Conservation (phyloP, 2,329 filamentous ascomycete genomes). For the Leptodontidium sp. region DNA sequence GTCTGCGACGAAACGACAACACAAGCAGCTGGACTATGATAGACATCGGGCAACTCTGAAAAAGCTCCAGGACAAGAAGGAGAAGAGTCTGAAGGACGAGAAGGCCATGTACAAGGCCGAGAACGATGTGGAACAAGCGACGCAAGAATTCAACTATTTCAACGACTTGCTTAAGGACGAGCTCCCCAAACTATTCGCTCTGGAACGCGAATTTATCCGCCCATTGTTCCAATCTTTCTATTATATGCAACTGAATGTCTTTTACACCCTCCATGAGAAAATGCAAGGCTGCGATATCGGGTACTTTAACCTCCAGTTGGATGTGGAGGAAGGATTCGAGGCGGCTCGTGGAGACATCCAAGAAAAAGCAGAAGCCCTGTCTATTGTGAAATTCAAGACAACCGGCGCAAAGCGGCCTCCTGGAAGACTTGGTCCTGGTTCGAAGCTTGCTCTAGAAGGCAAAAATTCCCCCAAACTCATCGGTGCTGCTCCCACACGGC, state of each 20-base stretch:
- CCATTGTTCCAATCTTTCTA: slow-evolving; percentile 99
- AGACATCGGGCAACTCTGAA: slow-evolving; percentile 84
- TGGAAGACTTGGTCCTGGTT: slow-evolving; percentile 38
- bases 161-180: slow-evolving; percentile 97
- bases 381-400: slow-evolving; percentile 91
- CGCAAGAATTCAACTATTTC: slow-evolving; percentile 97
- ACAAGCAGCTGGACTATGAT: slow-evolving; percentile 97
- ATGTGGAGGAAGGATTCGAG: slow-evolving; percentile 91
- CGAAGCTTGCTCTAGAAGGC: slow-evolving; percentile 45
- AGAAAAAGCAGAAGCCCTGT: slow-evolving; percentile 81
- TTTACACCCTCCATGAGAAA: slow-evolving; percentile 96
- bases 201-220: slow-evolving; percentile 94
- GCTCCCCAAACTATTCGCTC: slow-evolving; percentile 85
- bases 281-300: slow-evolving; percentile 98
- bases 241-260: slow-evolving; percentile 99
- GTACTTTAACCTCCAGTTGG: slow-evolving; percentile 92
- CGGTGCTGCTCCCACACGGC: slow-evolving; percentile 47
- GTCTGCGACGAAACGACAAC: slow-evolving; percentile 85
- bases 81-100: slow-evolving; percentile 94
- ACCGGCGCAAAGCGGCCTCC: slow-evolving; percentile 69
- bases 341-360: slow-evolving; percentile 89
- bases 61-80: slow-evolving; percentile 97
- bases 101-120: slow-evolving; percentile 97
- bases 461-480: slow-evolving; percentile 45
- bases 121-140: slow-evolving; percentile 87